These are phyloP conservation scores for Apodospora peruviana DNA, from an alignment of 495 filamentous ascomycete genomes.

Conservation along the genomic window DNA sequence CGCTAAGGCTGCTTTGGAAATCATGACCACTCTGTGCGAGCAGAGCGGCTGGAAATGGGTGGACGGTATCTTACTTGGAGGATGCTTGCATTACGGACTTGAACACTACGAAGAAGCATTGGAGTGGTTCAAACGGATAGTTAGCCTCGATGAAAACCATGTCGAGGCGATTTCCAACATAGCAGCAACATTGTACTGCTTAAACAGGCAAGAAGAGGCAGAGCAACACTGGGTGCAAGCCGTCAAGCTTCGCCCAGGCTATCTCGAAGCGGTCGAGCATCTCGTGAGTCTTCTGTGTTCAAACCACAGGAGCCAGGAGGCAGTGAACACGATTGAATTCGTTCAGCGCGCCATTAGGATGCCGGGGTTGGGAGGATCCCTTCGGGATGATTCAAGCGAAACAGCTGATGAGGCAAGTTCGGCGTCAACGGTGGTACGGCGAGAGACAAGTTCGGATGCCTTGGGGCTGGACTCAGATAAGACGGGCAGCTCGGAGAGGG, in stretches of 20 bases:
- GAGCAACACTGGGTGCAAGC: constrained; percentile 81
- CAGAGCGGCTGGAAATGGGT: constrained; percentile 92
- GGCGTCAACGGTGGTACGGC: constrained; percentile 10
- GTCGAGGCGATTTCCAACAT: constrained; percentile 94
- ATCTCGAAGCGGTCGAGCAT: constrained; percentile 96
- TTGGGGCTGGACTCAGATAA: constrained; percentile 18
- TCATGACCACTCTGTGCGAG: constrained; percentile 74
- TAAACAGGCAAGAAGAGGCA: constrained; percentile 78
- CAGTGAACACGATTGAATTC: constrained; percentile 82
- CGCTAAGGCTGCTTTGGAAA: constrained; percentile 68
- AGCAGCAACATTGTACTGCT: constrained; percentile 78
- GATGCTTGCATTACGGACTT: constrained; percentile 89
- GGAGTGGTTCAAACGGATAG: constrained; percentile 83
- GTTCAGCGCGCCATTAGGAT: constrained; percentile 73
- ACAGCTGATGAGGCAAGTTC: constrained; percentile 17
- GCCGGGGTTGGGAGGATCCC: constrained; percentile 7
- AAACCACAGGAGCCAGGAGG: constrained; percentile 75
- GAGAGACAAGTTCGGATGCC: constrained; percentile 15
- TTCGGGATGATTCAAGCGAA: constrained; percentile 12
- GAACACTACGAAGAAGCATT: constrained; percentile 81
- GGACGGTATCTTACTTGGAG: constrained; percentile 89
- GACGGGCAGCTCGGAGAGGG: constrained; percentile 17
- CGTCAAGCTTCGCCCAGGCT: constrained; percentile 77
- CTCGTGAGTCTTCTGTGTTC: constrained; percentile 83
- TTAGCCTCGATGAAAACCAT: constrained; percentile 76